Percentiles rank a stretch among this genome's conserved stretches.
phyloP scores from a whole-genome alignment of 2,329 filamentous ascomycete species.

The Calonectria hawksworthii region DNA sequence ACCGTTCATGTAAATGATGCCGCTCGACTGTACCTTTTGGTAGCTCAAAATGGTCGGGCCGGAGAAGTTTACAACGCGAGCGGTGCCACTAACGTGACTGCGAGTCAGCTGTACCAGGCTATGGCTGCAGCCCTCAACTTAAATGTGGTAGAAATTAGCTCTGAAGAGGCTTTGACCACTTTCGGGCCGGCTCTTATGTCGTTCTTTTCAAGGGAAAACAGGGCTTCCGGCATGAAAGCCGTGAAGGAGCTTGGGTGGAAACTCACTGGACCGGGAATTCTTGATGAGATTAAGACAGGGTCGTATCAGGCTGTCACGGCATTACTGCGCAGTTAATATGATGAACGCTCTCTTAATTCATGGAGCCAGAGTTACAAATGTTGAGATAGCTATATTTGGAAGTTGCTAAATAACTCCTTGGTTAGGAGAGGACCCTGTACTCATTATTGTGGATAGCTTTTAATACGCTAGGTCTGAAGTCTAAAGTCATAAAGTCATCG shows the following conservation, averaged over 20 bases:
- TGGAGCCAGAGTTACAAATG: too few relatives aligned
- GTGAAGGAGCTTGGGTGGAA: neutral
- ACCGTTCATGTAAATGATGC: neutral
- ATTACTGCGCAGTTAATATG: neutral
- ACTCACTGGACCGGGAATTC: neutral
- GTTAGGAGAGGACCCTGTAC: too few relatives aligned
- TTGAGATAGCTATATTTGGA: too few relatives aligned
- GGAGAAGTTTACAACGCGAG: neutral
- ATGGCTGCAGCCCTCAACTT: neutral
- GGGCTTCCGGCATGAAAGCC: neutral
- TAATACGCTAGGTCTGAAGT: too few relatives aligned
- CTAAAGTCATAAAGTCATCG: too few relatives aligned
- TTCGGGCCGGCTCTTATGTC: neutral
- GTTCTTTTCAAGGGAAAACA: neutral
- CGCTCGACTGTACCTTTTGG: neutral
- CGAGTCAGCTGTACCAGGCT: neutral
- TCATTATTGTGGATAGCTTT: too few relatives aligned
- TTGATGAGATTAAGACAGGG: neutral
- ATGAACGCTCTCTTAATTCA: neutral
- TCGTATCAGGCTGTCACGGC: neutral
- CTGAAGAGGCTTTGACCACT: neutral
- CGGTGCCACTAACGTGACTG: neutral
- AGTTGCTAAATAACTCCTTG: too few relatives aligned
- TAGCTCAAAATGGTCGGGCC: neutral
- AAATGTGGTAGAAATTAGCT: neutral